phyloP scores from a whole-genome alignment of 202 grass and related monocot species.

The Cymbopogon flexuosus region DNA sequence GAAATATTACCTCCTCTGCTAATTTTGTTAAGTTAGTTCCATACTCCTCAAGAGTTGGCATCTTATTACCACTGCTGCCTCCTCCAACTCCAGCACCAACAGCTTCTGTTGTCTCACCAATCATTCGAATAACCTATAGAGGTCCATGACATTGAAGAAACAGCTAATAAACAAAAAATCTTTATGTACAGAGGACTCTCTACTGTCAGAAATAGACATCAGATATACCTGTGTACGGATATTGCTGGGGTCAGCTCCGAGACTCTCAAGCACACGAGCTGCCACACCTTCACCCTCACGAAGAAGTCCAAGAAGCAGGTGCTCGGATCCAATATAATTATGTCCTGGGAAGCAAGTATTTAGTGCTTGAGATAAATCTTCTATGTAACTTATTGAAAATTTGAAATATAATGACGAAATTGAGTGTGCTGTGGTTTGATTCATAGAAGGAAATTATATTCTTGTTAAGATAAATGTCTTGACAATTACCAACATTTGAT shows the following conservation, averaged over 20 bases:
- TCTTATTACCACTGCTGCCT: conserved; percentile 69
- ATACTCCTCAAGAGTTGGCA: conserved; percentile 87
- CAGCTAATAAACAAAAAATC: neutral
- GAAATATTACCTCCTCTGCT: conserved; percentile 73
- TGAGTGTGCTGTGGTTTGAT: neutral
- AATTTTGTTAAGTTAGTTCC: conserved; percentile 92
- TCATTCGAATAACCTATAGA: conserved; percentile 87
- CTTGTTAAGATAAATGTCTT: neutral
- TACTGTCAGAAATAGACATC: neutral
- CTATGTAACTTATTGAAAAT: neutral
- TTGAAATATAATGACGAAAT: conserved; percentile 3
- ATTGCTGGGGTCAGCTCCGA: conserved; percentile 86
- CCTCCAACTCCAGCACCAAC: conserved; percentile 86
- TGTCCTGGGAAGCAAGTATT: conserved; percentile 56
- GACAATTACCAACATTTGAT: too few relatives aligned
- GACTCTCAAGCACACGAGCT: conserved; percentile 71
- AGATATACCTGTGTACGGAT: conserved; percentile 74
- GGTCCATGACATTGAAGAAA: neutral
- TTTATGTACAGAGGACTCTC: neutral
- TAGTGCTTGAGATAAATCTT: conserved; percentile 19
- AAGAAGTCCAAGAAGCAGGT: conserved; percentile 79
- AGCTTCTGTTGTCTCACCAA: conserved; percentile 82
- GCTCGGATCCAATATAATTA: conserved; percentile 96
- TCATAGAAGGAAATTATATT: conserved; percentile 3
- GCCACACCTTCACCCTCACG: conserved; percentile 93